Percentiles rank a stretch among this genome's conserved stretches.
These are phyloP conservation scores for Dendrobium nobile DNA, from an alignment of 106 monocot species.

Conservation along the genomic window DNA sequence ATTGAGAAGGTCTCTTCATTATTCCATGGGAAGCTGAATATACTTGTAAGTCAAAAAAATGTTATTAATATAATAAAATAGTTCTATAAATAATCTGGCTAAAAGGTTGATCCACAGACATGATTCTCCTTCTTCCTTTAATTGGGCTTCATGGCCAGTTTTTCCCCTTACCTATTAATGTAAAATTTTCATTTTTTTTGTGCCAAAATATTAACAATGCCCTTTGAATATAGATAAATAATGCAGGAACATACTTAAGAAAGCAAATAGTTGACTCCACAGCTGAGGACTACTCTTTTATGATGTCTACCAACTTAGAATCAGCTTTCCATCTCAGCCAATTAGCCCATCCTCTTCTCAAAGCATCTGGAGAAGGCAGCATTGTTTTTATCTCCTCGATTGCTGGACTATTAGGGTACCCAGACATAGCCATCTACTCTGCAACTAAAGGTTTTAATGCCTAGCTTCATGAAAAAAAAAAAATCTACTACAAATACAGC, in stretches of 20 bases:
- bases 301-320: constrained; percentile 39
- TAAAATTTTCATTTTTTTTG: no score
- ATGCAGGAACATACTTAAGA: constrained; percentile 14
- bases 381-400: constrained; percentile 41
- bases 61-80: no score
- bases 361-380: constrained; percentile 29
- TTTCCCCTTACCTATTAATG: no score
- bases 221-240: constrained; percentile 19
- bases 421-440: constrained; percentile 11
- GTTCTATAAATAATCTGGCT: no score
- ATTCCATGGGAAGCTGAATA: constrained; percentile 46
- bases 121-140: no score
- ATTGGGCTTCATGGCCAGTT: no score
- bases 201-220: no score
- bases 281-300: constrained; percentile 11
- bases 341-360: constrained; percentile 42
- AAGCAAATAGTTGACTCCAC: constrained; percentile 24
- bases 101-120: no score
- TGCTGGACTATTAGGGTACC: constrained; percentile 15
- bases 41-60: constrained; percentile 20
- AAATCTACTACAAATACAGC: no score
- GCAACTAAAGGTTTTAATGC: constrained; percentile 35
- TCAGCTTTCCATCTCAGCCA: constrained; percentile 54
- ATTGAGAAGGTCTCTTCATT: neutral
- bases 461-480: neutral